phyloP scores from a whole-genome alignment of 78 protist species.

The Dictyostelium capitatum region DNA sequence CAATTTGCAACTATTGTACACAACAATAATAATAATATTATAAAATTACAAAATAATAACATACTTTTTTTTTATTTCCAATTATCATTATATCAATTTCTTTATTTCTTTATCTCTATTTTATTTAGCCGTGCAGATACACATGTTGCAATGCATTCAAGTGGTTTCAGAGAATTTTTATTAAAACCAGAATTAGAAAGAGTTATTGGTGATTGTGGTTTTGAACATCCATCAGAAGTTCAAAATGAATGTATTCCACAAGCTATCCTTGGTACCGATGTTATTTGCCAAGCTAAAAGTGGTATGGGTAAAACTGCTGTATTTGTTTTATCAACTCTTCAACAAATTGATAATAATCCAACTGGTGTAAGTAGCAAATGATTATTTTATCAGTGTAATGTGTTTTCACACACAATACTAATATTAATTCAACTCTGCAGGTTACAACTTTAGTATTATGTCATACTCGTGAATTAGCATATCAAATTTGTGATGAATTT shows the following conservation, averaged over 20 bases:
- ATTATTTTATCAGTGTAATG: too few species aligned
- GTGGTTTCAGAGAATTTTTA: constrained; percentile 97
- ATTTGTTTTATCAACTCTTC: constrained; percentile 96
- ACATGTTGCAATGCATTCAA: constrained; percentile 88
- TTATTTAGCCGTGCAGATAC: constrained; percentile 54
- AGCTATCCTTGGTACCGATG: constrained; percentile 97
- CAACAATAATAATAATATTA: too few species aligned
- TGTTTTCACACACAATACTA: too few species aligned
- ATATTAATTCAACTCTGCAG: too few species aligned
- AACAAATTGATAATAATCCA: constrained; percentile 89
- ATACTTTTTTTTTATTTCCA: background rate
- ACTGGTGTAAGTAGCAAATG: constrained; percentile 33
- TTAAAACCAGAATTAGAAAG: constrained; percentile 97
- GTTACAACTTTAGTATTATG: constrained; percentile 91
- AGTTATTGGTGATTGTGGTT: constrained; percentile 98
- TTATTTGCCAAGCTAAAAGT: constrained; percentile 98
- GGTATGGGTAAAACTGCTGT: constrained; percentile 99
- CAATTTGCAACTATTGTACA: too few species aligned
- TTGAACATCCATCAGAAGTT: constrained; percentile 99
- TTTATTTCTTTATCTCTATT: background rate
- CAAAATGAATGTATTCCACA: constrained; percentile 98
- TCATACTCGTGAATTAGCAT: constrained; percentile 99
- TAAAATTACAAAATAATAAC: background rate
- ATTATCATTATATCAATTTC: background rate
- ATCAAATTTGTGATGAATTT: constrained; percentile 97